Base-by-base conservation (phyloP, 2,329 filamentous ascomycete genomes). In the Beauveria caledonica region DNA sequence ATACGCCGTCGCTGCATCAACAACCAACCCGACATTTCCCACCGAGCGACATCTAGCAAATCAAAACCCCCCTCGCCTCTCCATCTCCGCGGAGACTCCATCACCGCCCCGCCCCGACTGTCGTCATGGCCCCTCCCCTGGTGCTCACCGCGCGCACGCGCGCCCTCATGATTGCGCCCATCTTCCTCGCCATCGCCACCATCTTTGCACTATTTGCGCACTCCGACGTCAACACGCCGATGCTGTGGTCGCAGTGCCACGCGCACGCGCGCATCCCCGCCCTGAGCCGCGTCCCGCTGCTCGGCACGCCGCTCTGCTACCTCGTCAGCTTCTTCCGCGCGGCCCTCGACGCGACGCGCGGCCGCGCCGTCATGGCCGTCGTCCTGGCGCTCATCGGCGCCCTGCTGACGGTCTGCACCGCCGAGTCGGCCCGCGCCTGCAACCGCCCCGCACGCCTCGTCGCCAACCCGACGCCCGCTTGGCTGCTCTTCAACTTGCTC, bases 201-300 rank as follows among this genome's bases (percentile, higher is more conserved):
- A 70, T 70, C 29, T 60, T 70, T 63, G 65, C 70, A 27, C 75
- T 82, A 65, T 77, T 79, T 64, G 60, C 72, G 33, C 74, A 79
- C 68, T 74, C 75, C 46, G 79, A 81, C 69, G 74, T 80, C 68
- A 80, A 82, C 72, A 71, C 77, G 60, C 75, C 77, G 19, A 71
- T 81, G 63, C 77, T 83, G 62, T 81, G 77, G 71, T 81, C 78
- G 48, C 79, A 82, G 65, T 83, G 80, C 69, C 76, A 81, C 67
- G 72, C 80, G 2, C 76, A 70, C 62, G 69, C 78, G 9, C 76
- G 76, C 17, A 66, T 82, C 23, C 77, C 77, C 11, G 71, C 56
- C 19, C 67, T 83, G 23, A 76, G 75, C 50, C 74, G 68, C n/a
- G 66, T 80, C 2, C 78, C 78, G 6, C 62, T 76, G 48, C 58